Conservation (phyloP, 768 basidiomycete species). For the Cantharellus cinnabarinus region DNA sequence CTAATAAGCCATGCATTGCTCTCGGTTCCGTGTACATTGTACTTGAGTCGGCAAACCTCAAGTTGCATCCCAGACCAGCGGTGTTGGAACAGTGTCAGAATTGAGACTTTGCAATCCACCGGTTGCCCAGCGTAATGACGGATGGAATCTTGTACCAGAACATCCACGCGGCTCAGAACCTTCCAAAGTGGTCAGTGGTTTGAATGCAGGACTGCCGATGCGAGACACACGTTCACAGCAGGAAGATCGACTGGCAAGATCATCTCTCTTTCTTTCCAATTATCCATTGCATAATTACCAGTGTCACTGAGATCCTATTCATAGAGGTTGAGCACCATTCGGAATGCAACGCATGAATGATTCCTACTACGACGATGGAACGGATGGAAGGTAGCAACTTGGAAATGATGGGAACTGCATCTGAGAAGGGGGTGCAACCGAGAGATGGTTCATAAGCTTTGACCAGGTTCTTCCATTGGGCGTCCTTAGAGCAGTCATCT, state of each 20-base stretch:
- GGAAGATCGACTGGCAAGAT: slow-evolving; percentile 76
- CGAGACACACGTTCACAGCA: slow-evolving; percentile 31
- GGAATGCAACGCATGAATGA: too few species aligned
- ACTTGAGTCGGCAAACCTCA: slow-evolving; percentile 42
- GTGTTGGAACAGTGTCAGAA: slow-evolving; percentile 68
- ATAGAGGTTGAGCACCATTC: too few species aligned
- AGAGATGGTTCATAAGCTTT: too few species aligned
- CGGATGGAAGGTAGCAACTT: too few species aligned
- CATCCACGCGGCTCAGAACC: slow-evolving; percentile 13
- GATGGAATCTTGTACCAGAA: slow-evolving; percentile 13
- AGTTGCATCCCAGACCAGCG: slow-evolving; percentile 18
- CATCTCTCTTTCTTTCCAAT: slow-evolving; percentile 20
- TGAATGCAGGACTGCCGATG: not conserved
- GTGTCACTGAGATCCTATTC: not conserved
- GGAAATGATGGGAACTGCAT: too few species aligned
- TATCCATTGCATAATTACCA: slow-evolving; percentile 1
- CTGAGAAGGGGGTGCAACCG: too few species aligned
- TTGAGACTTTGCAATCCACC: slow-evolving; percentile 41
- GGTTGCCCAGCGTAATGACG: slow-evolving; percentile 69
- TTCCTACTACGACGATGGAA: too few species aligned
- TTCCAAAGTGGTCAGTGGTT: not conserved
- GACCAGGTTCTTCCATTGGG: too few species aligned
- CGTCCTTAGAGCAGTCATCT: too few species aligned
- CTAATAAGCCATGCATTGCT: slow-evolving; percentile 71
- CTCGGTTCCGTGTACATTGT: slow-evolving; percentile 56